A percentile compares a stretch with the other conserved stretches of the same genome.
These are phyloP conservation scores for Endogone sp. DNA, from an alignment of 192 early-diverging fungal species.

Conservation along the genomic window DNA sequence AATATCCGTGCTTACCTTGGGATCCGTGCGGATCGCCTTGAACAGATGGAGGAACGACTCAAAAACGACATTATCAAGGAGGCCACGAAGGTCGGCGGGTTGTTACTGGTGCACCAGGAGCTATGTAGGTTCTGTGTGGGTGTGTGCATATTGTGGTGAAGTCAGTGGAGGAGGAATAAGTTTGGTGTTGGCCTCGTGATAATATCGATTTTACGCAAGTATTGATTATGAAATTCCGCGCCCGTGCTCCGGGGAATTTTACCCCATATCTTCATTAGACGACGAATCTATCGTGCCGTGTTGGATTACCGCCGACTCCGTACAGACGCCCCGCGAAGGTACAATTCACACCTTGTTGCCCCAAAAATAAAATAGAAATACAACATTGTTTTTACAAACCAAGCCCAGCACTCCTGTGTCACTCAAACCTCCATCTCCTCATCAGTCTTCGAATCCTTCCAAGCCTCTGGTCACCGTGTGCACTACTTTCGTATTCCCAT, in stretches of 20 bases:
- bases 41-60: slow-evolving; percentile 53
- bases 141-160: too few relatives aligned
- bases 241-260: background rate
- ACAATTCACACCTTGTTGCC: background rate
- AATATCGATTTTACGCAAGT: background rate
- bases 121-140: slow-evolving; percentile 17
- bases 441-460: slow-evolving; percentile 45
- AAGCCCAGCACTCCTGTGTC: background rate
- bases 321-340: slow-evolving; percentile 54
- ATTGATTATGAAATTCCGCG: too few relatives aligned
- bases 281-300: slow-evolving; percentile 46
- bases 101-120: slow-evolving; percentile 63
- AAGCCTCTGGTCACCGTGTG: slow-evolving; percentile 41
- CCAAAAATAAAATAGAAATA: background rate
- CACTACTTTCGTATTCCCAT: slow-evolving; percentile 59
- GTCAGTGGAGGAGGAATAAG: background rate
- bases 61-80: slow-evolving; percentile 57
- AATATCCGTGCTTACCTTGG: slow-evolving; percentile 52
- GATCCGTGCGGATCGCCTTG: slow-evolving; percentile 50
- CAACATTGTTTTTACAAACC: background rate
- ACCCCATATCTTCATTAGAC: slow-evolving; percentile 13
- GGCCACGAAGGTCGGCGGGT: slow-evolving; percentile 31
- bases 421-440: background rate
- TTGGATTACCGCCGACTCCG: slow-evolving; percentile 50
- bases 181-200: background rate